Base-by-base conservation (phyloP, 805 yeast genomes). In the Kuraishia molischiana region DNA sequence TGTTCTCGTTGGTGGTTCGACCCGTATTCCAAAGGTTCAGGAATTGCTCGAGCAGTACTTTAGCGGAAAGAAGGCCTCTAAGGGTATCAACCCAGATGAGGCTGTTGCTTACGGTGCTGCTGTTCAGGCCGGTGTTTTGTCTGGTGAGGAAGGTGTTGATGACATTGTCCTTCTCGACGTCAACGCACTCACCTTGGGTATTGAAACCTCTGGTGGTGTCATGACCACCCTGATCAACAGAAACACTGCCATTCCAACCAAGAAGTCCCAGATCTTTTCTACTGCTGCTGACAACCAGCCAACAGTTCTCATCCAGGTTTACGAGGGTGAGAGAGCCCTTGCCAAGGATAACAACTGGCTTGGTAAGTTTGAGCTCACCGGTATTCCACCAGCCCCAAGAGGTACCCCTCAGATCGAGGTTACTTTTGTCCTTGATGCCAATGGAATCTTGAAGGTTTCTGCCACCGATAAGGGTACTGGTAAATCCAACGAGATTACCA, bases 71-170 rank as follows among this genome's bases (percentile, higher is more conserved):
- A 87, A 87, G 67, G 90, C 95, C 48, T 85, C 95, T 50, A 90
- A 89, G 77, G 90, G 95, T 55, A 90, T 90, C 58, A 90, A 90
- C 73, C 97, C 98, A 46, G 98, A 90, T 69, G 98, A 90, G 74
- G 98, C 98, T 61, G 97, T 90, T 57, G 98, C 97, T 32, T 90
- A 80, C 55, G 98, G 98, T 77, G 97, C 97, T 44, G 97, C 98
- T 46, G 97, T 90, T 46, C 98, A 90, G 72, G 97, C 95, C 41
- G 97, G 97, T 72, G 94, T 90, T 51, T 71, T 90, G 48, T 79
- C 95, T 40, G 97, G 97, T 64, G 96, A 89, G 66, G 87, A 82
- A 54, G 92, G 94, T 62, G 92, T 79, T 46, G 94, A 83, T 54
- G 92, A 83, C 58, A 79, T 83, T 52, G 90, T 90, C 47, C 71